Evolutionary conservation across 2,329 filamentous ascomycete species (phyloP), one percentile per base, ranked within the genome.

Genomic region (Aciculosporium take): DNA sequence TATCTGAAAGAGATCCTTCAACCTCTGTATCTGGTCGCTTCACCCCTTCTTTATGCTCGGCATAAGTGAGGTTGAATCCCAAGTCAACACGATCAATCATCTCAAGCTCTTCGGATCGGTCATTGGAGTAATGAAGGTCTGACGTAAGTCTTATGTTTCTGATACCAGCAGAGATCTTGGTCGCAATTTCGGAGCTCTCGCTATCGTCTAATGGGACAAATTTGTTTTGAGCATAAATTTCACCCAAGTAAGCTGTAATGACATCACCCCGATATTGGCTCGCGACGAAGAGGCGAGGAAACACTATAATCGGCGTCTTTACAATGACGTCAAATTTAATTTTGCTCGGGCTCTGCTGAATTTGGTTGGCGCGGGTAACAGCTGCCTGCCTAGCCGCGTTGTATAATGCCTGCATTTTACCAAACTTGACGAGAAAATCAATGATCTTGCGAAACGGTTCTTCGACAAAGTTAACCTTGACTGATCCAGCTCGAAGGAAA

Each of bases 321-420:
- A 98, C 76, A 17, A 93, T 71, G 17, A 98, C 76, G 54, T 98
- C 91, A 43, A 95, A 95, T 56, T 93, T 88, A 66, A 96, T 84
- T 48, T 85, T 86, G 54, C 80, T 85, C 0, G 84, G 84, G 54
- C 79, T 88, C 54, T 96, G 82, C 55, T 96, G 91, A 5, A 98
- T 76, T 55, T 95, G 88, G 44, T 76, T 94, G 8, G 91, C 93
- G 59, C 95, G 88, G 46, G 84, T 89, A 30, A 91, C 85, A 3
- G 93, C 91, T 30, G 89, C 93, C 61, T 94, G 86, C 27, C 93
- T 78, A 10, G 93, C 91, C 32, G 91, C 89, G 56, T 99, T 98
- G 68, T 94, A 98, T 40, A 98, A 83, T 18, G 91, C 89, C 61
- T 98, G 91, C 91, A 99, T 99, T 63, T 94, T 94, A 46, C 93